A percentile compares a stretch with the other conserved stretches of the same genome.
Conservation (phyloP, 2,329 filamentous ascomycete species). For the Colletotrichum abscissum region DNA sequence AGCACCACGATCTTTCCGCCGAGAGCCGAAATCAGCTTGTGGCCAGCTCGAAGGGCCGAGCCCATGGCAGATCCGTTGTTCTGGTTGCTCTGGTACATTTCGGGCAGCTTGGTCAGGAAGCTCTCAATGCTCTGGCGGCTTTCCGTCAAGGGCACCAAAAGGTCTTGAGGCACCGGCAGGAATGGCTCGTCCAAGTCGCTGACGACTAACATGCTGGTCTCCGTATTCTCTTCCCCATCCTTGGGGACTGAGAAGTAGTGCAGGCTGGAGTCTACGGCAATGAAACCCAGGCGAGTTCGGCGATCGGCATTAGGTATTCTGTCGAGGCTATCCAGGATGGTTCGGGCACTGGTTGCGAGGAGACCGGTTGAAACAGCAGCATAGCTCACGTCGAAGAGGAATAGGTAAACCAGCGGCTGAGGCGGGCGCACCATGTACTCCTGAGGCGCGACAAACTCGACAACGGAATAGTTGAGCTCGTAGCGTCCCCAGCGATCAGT, state of each 20-base stretch:
- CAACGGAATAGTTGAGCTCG: conserved; percentile 95
- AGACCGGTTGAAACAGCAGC: conserved; percentile 90
- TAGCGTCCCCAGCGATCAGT: conserved; percentile 92
- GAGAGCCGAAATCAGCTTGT: conserved; percentile 94
- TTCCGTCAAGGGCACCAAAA: conserved; percentile 89
- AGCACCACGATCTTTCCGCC: conserved; percentile 96
- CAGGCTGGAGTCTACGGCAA: conserved; percentile 92
- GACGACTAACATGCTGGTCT: conserved; percentile 92
- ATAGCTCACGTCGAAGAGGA: conserved; percentile 95
- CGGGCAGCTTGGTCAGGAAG: conserved; percentile 89
- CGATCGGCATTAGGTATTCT: conserved; percentile 98
- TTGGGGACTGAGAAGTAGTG: conserved; percentile 97
- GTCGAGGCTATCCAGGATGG: conserved; percentile 93
- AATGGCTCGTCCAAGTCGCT: conserved; percentile 97
- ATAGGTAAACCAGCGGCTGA: conserved; percentile 94
- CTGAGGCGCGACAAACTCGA: conserved; percentile 97
- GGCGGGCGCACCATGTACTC: conserved; percentile 99
- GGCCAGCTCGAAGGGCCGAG: conserved; percentile 89
- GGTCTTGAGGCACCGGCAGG: conserved; percentile 90
- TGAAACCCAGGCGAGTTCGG: conserved; percentile 91
- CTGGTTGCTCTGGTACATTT: conserved; percentile 97
- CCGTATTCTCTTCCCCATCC: conserved; percentile 84
- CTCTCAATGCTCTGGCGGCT: conserved; percentile 91
- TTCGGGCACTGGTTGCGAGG: conserved; percentile 90
- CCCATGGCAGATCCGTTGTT: conserved; percentile 94